phyloP scores from a whole-genome alignment of 345 rosid genomes.

The Arabis hirsuta region DNA sequence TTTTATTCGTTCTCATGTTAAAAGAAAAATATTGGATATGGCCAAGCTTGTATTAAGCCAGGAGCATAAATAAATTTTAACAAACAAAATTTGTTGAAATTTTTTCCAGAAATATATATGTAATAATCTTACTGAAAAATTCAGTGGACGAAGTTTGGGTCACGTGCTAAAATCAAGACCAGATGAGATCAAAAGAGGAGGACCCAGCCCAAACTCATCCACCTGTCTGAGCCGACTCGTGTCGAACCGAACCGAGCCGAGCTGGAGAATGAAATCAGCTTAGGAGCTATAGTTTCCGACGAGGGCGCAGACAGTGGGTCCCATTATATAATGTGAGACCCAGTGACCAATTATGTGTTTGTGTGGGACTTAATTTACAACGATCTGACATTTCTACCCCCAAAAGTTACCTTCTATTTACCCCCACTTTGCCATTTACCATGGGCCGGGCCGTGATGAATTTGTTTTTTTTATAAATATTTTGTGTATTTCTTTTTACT shows the following conservation, averaged over 20 bases:
- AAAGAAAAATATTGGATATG: too few relatives aligned
- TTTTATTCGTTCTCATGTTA: too few relatives aligned
- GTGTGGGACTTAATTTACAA: not conserved
- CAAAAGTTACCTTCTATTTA: conserved; percentile 18
- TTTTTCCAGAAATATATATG: too few relatives aligned
- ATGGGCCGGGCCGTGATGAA: conserved; percentile 29
- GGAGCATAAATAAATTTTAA: not conserved
- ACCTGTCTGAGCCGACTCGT: not conserved
- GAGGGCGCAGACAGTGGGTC: conserved; percentile 28
- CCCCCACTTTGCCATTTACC: not conserved
- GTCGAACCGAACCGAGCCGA: not conserved
- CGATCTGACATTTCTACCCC: not conserved
- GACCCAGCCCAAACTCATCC: conserved; percentile 37
- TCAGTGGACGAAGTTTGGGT: conserved; percentile 37
- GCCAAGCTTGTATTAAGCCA: not conserved
- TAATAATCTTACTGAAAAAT: too few relatives aligned
- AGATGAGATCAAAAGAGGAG: conserved; percentile 31
- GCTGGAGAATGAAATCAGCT: not conserved
- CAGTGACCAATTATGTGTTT: conserved; percentile 13
- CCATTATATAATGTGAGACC: conserved; percentile 22
- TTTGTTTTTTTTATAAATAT: not conserved
- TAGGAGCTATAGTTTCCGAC: conserved; percentile 27
- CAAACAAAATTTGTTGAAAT: not conserved
- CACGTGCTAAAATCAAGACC: conserved; percentile 38
- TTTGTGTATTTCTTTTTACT: not conserved